Base-by-base conservation (phyloP, 768 basidiomycete species). In the Tylopilus rubrobrunneus region DNA sequence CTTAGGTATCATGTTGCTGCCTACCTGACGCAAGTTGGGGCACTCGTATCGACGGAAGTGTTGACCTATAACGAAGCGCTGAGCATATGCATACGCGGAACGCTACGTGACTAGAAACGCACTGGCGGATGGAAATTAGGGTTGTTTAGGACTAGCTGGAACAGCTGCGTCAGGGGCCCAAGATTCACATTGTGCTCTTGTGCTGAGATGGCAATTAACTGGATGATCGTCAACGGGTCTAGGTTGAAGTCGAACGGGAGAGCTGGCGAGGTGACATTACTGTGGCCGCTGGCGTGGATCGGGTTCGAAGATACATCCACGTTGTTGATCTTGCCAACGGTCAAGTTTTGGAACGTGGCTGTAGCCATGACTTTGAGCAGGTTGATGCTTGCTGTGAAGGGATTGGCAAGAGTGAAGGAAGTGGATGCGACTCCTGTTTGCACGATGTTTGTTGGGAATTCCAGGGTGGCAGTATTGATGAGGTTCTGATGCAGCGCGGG, bases 371-470 rank as follows among this genome's bases (percentile, higher is more conserved):
- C 67, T 43, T 72, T 65, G n/a, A 85, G 63, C 17, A 89, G 67
- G 63, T 83, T 85, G 65, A 89, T 80, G 62, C 80, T 80, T 17
- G 87, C 85, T 0, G 85, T 87, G 70, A 89, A 89, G 0, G 86
- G 86, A 61, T 89, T 86, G 19, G 74, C 71, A 28, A 89, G 73
- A 1, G 70, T 74, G 62, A 88, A 86, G 1, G 79, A 70, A 5
- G 80, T 72, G n/a, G 75, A 74, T 2, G 85, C 84, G 19, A 84
- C 65, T 12, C 82, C 83, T 1, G 81, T 87, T 57, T 76, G 69
- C 17, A 77, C 81, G 43, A 89, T 84, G 59, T 88, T 69, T 11
- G 71, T 69, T 2, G 86, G 85, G 72, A 89, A 85, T 21, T 75
- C 71, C 31, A 89, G 71, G 1, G 78, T 75, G 2, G 81, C 77